Percentiles rank a stretch among this genome's conserved stretches.
Conservation (phyloP, 2,329 filamentous ascomycete genomes). For the Curvularia sp. region DNA sequence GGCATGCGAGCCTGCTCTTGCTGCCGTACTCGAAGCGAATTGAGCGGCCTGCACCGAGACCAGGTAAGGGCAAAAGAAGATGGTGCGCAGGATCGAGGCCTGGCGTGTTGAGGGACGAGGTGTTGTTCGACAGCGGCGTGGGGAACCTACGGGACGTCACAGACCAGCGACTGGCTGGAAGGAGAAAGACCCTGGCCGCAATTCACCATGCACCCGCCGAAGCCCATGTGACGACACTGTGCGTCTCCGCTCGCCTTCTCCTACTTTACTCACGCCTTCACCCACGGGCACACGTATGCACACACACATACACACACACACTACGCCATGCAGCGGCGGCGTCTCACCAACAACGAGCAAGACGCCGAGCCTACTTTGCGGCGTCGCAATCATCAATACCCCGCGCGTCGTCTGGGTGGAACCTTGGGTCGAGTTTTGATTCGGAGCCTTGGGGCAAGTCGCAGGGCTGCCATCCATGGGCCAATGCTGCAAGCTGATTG, state of each 20-base stretch:
- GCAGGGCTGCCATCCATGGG: slow-evolving; percentile 10
- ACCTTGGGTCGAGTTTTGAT: slow-evolving; percentile 1
- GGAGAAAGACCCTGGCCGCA: slow-evolving; percentile 28
- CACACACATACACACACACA: neutral
- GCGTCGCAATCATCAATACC: slow-evolving; percentile 3
- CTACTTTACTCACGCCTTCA: neutral
- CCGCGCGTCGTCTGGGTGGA: slow-evolving; percentile 12
- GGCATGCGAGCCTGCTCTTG: slow-evolving; percentile 36
- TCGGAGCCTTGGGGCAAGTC: neutral
- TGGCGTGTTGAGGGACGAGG: slow-evolving; percentile 36
- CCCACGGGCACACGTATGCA: neutral
- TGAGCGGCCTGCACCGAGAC: slow-evolving; percentile 49
- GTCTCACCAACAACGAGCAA: neutral
- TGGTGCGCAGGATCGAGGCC: slow-evolving; percentile 20
- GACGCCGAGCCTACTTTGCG: neutral
- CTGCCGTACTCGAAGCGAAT: slow-evolving; percentile 54
- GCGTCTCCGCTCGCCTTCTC: slow-evolving; percentile 1
- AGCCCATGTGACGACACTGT: slow-evolving; percentile 19
- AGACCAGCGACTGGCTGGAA: slow-evolving; percentile 27
- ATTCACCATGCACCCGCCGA: slow-evolving; percentile 17
- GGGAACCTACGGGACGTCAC: slow-evolving; percentile 22
- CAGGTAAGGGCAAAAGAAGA: slow-evolving; percentile 14
- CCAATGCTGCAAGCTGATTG: slow-evolving; percentile 19
- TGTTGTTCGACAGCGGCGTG: slow-evolving; percentile 34
- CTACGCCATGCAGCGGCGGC: neutral